Conservation (phyloP, 768 basidiomycete genomes). For the Rossbeevera mucosa region DNA sequence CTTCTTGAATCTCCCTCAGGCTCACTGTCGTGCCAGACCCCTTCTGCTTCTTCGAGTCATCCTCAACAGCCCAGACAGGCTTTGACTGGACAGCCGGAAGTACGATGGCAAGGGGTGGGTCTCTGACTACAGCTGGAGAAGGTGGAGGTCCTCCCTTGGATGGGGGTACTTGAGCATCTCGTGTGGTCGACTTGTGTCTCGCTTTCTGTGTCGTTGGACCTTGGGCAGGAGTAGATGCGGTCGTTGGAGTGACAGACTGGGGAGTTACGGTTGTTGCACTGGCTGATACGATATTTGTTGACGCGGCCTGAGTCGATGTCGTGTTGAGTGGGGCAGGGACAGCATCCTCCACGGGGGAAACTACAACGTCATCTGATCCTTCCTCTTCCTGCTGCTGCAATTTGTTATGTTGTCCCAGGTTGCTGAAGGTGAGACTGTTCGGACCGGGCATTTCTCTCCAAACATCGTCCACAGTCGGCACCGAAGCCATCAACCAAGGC, state of each 20-base stretch:
- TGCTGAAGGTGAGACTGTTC: conserved; percentile 52
- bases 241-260: conserved; percentile 9
- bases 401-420: conserved; percentile 56
- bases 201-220: conserved; percentile 20
- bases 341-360: conserved; percentile 17
- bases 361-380: conserved; percentile 11
- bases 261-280: not conserved
- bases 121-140: conserved; percentile 11
- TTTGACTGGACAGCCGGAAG: conserved; percentile 36
- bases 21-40: conserved; percentile 48
- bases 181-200: conserved; percentile 26
- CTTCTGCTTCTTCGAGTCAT: conserved; percentile 59
- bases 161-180: conserved; percentile 22
- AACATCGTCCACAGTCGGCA: conserved; percentile 41
- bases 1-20: conserved; percentile 92
- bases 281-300: conserved; percentile 6
- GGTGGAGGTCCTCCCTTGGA: conserved; percentile 15
- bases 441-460: conserved; percentile 44
- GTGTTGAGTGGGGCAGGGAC: conserved; percentile 12
- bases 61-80: conserved; percentile 64
- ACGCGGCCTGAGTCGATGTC: conserved; percentile 14
- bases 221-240: conserved; percentile 10
- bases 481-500: conserved; percentile 51
- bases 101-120: conserved; percentile 20
- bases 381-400: conserved; percentile 40